Conservation (phyloP, 2,329 filamentous ascomycete species). For the Monosporascus sp. region DNA sequence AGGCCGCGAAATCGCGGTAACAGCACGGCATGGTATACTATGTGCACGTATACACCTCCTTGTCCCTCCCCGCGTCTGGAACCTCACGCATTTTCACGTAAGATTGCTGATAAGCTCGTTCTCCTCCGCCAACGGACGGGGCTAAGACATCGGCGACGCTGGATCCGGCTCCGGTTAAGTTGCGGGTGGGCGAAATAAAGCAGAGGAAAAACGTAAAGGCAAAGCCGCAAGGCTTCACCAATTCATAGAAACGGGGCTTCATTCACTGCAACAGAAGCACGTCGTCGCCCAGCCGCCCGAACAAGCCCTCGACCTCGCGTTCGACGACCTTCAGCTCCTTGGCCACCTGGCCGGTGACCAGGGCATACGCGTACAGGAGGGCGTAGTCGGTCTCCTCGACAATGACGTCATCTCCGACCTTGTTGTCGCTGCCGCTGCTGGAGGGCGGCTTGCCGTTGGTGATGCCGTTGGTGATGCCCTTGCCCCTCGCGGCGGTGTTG, state of each 20-base stretch:
- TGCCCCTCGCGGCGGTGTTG: background rate
- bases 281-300: conserved; percentile 58
- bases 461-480: background rate
- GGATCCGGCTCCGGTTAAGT: too few species aligned
- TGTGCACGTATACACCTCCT: too few species aligned
- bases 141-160: too few species aligned
- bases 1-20: too few species aligned
- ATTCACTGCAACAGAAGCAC: conserved; percentile 48
- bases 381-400: conserved; percentile 80
- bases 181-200: too few species aligned
- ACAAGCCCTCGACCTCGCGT: conserved; percentile 56
- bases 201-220: too few species aligned
- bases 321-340: conserved; percentile 58
- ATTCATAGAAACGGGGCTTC: background rate
- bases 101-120: too few species aligned
- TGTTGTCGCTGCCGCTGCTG: background rate
- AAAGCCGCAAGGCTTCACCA: too few species aligned
- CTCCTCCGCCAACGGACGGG: too few species aligned
- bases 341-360: conserved; percentile 62
- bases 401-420: conserved; percentile 17
- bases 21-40: too few species aligned
- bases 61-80: too few species aligned
- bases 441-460: background rate
- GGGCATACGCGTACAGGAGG: conserved; percentile 82
- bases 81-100: too few species aligned